phyloP scores from a whole-genome alignment of 208 protist genomes.

The Acanthamoeba healyi region DNA sequence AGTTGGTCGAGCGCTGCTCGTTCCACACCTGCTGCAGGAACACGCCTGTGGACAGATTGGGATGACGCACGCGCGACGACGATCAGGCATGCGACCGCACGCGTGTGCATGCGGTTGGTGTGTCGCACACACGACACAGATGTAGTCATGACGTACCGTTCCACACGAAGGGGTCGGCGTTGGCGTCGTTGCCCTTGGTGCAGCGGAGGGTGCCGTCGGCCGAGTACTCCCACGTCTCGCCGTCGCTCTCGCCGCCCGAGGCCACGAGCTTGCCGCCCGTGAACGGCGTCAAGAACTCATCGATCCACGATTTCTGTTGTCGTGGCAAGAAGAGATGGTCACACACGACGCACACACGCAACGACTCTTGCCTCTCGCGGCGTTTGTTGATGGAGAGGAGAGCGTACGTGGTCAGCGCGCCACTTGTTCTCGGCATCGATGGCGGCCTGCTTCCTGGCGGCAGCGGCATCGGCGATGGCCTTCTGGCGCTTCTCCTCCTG shows the following conservation, averaged over 20 bases:
- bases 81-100: too few relatives aligned
- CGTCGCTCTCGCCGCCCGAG: neutral
- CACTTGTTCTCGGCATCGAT: neutral
- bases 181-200: neutral
- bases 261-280: neutral
- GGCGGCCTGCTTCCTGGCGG: neutral
- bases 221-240: conserved; percentile 16
- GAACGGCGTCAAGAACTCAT: neutral
- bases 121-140: too few relatives aligned
- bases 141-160: too few relatives aligned
- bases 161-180: neutral
- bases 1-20: neutral
- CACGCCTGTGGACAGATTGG: neutral
- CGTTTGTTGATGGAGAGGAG: too few relatives aligned
- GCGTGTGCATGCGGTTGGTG: too few relatives aligned
- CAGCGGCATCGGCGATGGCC: neutral
- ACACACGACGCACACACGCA: too few relatives aligned
- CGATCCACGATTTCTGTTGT: neutral
- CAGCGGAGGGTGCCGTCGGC: conserved; percentile 10
- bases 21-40: neutral
- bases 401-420: too few relatives aligned
- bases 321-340: neutral
- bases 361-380: too few relatives aligned
- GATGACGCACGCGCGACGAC: too few relatives aligned
- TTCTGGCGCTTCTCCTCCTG: neutral